These are phyloP conservation scores for Fragosphaeria purpurea DNA, from an alignment of 2,329 filamentous ascomycete species.

Conservation along the genomic window DNA sequence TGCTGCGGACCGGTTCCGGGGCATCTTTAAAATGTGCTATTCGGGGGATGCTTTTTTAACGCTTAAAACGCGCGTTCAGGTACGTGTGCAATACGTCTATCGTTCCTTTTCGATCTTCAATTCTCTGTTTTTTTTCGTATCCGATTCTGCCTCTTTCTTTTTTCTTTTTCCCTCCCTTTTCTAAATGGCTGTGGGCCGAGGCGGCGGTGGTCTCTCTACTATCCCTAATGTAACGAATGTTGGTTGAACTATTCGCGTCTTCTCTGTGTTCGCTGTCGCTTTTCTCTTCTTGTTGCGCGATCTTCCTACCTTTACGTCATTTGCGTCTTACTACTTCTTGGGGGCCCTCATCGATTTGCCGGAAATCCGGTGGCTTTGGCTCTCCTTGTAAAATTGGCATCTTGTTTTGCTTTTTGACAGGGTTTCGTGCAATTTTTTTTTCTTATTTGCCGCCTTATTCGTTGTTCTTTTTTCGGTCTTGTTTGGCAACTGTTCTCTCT, in stretches of 20 bases:
- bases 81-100: constrained; percentile 30
- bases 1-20: constrained; percentile 90
- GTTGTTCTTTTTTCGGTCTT: constrained; percentile 2
- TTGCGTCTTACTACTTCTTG: neutral
- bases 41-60: constrained; percentile 91
- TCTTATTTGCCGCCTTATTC: constrained; percentile 5
- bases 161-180: neutral
- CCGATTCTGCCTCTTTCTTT: neutral
- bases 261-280: neutral
- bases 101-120: constrained; percentile 1
- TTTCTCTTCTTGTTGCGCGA: neutral
- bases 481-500: neutral
- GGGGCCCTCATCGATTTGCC: neutral
- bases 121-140: constrained; percentile 5
- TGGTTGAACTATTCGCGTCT: neutral
- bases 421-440: constrained; percentile 4
- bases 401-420: constrained; percentile 1
- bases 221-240: too few species aligned
- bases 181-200: too few species aligned
- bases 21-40: constrained; percentile 99
- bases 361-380: neutral
- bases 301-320: neutral
- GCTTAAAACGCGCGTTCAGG: constrained; percentile 88
- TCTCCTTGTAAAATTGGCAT: constrained; percentile 1
- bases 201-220: too few species aligned